A percentile compares a stretch with the other conserved stretches of the same genome.
Conservation (phyloP, 257 asterid species). For the Capsicum pubescens region DNA sequence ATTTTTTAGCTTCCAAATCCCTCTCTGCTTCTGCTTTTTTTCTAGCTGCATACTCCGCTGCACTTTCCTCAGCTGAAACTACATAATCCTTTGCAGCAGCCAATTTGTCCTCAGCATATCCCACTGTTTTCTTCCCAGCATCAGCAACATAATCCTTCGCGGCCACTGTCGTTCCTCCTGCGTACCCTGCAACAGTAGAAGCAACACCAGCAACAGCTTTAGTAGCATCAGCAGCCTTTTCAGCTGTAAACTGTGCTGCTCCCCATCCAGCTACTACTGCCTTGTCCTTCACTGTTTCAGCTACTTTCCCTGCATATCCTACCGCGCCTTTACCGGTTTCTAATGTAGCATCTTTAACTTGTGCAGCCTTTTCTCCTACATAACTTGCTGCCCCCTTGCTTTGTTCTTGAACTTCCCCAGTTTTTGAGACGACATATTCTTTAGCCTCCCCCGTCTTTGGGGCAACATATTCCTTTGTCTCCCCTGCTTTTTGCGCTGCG, state of each 20-base stretch:
- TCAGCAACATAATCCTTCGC: constrained; percentile 69
- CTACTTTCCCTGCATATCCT: constrained; percentile 60
- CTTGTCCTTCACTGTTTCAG: constrained; percentile 55
- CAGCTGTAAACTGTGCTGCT: constrained; percentile 67
- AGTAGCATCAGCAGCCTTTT: constrained; percentile 65
- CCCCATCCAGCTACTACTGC: constrained; percentile 82
- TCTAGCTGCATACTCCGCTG: constrained; percentile 70
- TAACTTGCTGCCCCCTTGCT: constrained; percentile 45
- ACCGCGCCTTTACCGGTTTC: constrained; percentile 59
- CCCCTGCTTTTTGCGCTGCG: constrained; percentile 27
- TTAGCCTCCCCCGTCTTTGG: constrained; percentile 34
- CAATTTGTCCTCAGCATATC: constrained; percentile 53
- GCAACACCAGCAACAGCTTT: constrained; percentile 57
- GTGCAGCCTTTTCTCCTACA: constrained; percentile 46
- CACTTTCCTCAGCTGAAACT: constrained; percentile 61
- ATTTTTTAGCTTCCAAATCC: constrained; percentile 39
- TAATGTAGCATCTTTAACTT: constrained; percentile 54
- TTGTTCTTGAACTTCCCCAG: constrained; percentile 35
- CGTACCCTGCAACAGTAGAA: constrained; percentile 56
- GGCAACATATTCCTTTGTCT: constrained; percentile 30
- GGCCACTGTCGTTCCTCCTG: constrained; percentile 50
- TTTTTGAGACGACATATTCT: constrained; percentile 36
- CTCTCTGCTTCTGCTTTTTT: constrained; percentile 66
- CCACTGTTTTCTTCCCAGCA: constrained; percentile 57
- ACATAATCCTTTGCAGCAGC: constrained; percentile 66